Base-by-base conservation (phyloP, 176 grass and related monocot species). In the Cymbopogon citratus region DNA sequence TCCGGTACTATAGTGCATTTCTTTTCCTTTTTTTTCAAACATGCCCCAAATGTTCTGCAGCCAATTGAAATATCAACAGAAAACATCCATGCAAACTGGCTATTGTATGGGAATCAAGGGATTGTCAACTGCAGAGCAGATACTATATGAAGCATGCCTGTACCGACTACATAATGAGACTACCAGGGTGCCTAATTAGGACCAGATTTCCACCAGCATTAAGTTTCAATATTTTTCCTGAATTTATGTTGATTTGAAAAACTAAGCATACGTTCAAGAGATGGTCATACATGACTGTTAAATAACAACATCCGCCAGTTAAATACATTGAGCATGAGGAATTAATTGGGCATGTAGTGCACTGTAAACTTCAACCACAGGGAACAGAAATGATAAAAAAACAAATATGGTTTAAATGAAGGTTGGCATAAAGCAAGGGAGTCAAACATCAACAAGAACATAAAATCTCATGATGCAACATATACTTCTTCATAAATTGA, bases 231-330 rank as follows among this genome's bases (percentile, higher is more conserved):
- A 48, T 23, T 73, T 73, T 66, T 62, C n/a, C 41, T 46, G 26
- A 7, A 73, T 74, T 79, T 88, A 66, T 46, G 72, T 25, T 68
- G 46, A 64, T 29, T 82, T 83, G 35, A 44, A 44, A 86, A 41
- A 83, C 12, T 28, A 74, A 74, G n/a, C 16, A 68, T 43, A 63
- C 4, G 61, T 46, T 76, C 19, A 61, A 71, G 74, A 28, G 5
- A 14, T 29, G 33, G 41, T 18, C 15, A 66, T 19, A 82, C 49
- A 6, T 60, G 28, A 66, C 28, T 82, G 13, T 59, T 61, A 28
- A 36, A 25, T 75, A 61, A 35, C 7, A 85, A 78, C 60, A 46
- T 68, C 38, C 21, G 75, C 23, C 16, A 39, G 46, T 82, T 78
- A 45, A 72, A 57, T 48, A 71, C 39, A 67, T 25, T 25, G 7